Conservation (phyloP, 2,329 filamentous ascomycete species). For the Xylaria sp. region DNA sequence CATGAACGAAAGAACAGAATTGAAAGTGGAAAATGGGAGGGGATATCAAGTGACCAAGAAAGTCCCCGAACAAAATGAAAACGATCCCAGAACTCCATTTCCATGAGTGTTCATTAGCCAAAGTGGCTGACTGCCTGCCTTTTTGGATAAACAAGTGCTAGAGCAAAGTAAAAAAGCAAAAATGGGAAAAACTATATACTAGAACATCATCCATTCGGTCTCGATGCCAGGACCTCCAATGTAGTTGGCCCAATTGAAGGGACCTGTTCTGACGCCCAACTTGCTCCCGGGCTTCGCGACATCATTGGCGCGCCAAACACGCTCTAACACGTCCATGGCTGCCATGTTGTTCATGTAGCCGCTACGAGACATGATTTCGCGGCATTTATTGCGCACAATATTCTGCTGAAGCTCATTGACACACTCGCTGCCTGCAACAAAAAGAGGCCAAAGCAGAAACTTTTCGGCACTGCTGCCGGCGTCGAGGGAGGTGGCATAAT, state of each 20-base stretch:
- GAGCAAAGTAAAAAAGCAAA: constrained; percentile 7
- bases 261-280: constrained; percentile 57
- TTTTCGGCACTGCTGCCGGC: constrained; percentile 80
- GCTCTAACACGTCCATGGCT: constrained; percentile 85
- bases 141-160: constrained; percentile 32
- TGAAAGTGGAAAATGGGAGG: constrained; percentile 9
- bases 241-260: constrained; percentile 69
- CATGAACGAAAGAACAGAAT: constrained; percentile 19
- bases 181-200: constrained; percentile 33
- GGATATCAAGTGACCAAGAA: constrained; percentile 24
- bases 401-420: constrained; percentile 82
- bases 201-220: constrained; percentile 76
- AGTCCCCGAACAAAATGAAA: constrained; percentile 1
- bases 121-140: constrained; percentile 27
- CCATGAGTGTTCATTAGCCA: constrained; percentile 31
- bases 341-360: constrained; percentile 95
- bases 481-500: constrained; percentile 83
- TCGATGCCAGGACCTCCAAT: constrained; percentile 67
- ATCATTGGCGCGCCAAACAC: constrained; percentile 74
- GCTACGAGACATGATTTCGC: constrained; percentile 86
- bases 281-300: constrained; percentile 48
- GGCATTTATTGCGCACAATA: constrained; percentile 81
- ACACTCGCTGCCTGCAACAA: constrained; percentile 90
- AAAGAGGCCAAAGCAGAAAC: constrained; percentile 92
- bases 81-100: constrained; percentile 26